A percentile compares a stretch with the other conserved stretches of the same genome.
These are phyloP conservation scores for Postia placenta DNA, from an alignment of 768 basidiomycete species.

Conservation along the genomic window DNA sequence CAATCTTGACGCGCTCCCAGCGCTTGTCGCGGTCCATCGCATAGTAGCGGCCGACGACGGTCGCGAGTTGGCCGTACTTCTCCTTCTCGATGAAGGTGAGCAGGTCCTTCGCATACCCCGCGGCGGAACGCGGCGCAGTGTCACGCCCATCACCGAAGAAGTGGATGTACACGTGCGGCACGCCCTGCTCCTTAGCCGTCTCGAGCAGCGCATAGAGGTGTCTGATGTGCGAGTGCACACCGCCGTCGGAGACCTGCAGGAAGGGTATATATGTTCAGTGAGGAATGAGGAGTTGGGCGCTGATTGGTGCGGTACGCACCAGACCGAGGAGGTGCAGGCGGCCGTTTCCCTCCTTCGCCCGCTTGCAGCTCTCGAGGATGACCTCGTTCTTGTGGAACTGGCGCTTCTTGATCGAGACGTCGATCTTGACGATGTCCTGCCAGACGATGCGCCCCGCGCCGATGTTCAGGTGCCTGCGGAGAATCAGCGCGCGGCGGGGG, in stretches of 20 bases:
- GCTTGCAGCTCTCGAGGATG: constrained; percentile 69
- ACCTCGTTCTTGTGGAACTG: constrained; percentile 75
- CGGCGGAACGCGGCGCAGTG: constrained; percentile 82
- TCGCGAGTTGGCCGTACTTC: constrained; percentile 74
- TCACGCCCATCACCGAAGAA: constrained; percentile 95
- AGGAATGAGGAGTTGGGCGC: not conserved
- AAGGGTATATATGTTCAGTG: not conserved
- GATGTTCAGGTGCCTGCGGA: constrained; percentile 82
- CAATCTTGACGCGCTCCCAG: constrained; percentile 91
- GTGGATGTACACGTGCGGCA: constrained; percentile 86
- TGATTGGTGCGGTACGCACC: constrained; percentile 33
- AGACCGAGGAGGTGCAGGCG: constrained; percentile 86
- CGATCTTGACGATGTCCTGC: constrained; percentile 97
- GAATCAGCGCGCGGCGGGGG: not conserved
- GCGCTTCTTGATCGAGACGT: constrained; percentile 83
- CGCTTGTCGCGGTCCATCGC: constrained; percentile 97
- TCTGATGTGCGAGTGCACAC: constrained; percentile 92
- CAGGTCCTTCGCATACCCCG: constrained; percentile 71
- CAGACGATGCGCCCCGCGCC: constrained; percentile 93
- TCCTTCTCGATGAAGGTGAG: constrained; percentile 74
- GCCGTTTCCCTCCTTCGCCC: constrained; percentile 77
- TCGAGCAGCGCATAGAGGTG: constrained; percentile 90
- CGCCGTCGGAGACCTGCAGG: constrained; percentile 81
- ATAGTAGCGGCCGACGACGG: constrained; percentile 87
- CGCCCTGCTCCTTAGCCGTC: constrained; percentile 78